A percentile compares a stretch with the other conserved stretches of the same genome.
These are phyloP conservation scores for Aspergillus sp. DNA, from an alignment of 2,329 filamentous ascomycete genomes.

Conservation along the genomic window DNA sequence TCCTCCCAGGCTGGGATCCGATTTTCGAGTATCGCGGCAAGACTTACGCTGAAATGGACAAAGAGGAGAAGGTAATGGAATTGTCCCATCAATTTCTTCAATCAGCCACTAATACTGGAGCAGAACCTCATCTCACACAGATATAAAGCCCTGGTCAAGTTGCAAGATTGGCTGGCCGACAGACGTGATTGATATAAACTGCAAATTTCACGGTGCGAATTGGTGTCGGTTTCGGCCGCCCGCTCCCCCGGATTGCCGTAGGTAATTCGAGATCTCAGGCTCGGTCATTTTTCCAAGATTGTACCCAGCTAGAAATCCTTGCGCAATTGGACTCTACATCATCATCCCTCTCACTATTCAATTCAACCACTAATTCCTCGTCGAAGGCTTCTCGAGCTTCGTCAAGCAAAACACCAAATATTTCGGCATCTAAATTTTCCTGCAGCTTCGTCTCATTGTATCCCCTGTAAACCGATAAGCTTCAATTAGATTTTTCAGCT, in stretches of 20 bases:
- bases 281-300: constrained; percentile 70
- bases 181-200: constrained; percentile 21
- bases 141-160: constrained; percentile 79
- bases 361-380: constrained; percentile 82
- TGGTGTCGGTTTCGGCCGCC: background rate
- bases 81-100: background rate
- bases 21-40: constrained; percentile 91
- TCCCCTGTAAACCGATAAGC: constrained; percentile 53
- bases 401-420: constrained; percentile 91
- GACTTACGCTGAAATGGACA: constrained; percentile 97
- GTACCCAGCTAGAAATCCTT: constrained; percentile 77
- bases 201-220: background rate
- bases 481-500: constrained; percentile 6
- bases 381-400: constrained; percentile 88
- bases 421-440: constrained; percentile 95
- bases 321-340: constrained; percentile 90
- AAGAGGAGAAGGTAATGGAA: constrained; percentile 72
- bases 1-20: constrained; percentile 79
- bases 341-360: constrained; percentile 76
- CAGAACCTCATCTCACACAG: constrained; percentile 90
- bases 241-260: background rate
- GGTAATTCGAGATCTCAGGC: constrained; percentile 23
- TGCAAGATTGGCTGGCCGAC: constrained; percentile 75
- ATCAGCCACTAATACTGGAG: constrained; percentile 20
- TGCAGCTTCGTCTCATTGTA: constrained; percentile 87